Evolutionary conservation across 208 protist species (phyloP), one percentile per base, ranked within the genome.

Genomic region (Angomonas ambiguus): DNA sequence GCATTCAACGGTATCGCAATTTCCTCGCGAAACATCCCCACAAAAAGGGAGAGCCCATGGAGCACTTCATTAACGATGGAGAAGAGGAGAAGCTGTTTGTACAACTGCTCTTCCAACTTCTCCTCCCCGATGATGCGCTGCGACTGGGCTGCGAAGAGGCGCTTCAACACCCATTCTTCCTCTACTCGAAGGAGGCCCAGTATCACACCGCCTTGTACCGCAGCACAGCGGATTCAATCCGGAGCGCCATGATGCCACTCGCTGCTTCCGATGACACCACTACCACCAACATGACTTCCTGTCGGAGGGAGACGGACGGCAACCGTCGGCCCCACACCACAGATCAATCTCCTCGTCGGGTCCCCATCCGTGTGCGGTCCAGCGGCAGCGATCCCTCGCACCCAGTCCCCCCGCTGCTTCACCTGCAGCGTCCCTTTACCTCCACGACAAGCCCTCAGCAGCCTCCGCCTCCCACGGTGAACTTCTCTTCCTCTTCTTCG

Each of bases 131-230:
- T 65, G 80, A 83, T 61, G 51, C 33, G 33, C 34, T 69, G 34
- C 82, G 89, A 20, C 31, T 93, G 13, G 79, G 71, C 51, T 93
- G 89, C 85, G 57, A 67, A 11, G 77, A 89, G 25, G 89, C 89
- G 0, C 68, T 92, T 27, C 67, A 65, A 13, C 86, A 95, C 67
- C 62, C 77, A 0, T 93, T 93, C 69, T 77, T 88, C 59, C 20
- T 76, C 41, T 71, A 35, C 31, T 45, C 38, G 11, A 16, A 16
- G 11, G 38, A 45, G 38, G 16, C 38, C 11, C 11, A 62, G 24
- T n/a, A 18, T 5, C 58, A 60, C 41, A 33, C 67, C 0, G 69
- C 70, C 11, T 42, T 59, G 51, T 62, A 32, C 31, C 71, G 55
- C 11, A 62, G 48, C 51, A 65, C 57, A 25, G 55, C 59, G 0